These are phyloP conservation scores for Suillus ampliporus DNA, from an alignment of 768 basidiomycete genomes.

Conservation along the genomic window DNA sequence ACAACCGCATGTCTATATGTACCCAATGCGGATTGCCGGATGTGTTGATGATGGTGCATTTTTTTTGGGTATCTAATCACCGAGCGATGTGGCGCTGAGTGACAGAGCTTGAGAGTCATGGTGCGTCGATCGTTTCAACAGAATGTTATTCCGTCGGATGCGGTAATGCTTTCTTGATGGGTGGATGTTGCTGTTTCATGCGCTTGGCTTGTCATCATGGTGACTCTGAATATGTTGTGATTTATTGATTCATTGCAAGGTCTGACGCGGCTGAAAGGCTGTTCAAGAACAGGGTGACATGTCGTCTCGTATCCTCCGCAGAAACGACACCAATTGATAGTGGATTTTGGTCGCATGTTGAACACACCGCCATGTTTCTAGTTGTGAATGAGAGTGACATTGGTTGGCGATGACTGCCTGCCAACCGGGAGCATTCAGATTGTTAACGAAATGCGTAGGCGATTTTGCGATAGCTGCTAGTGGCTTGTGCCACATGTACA, in stretches of 20 bases:
- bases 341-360: not conserved
- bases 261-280: not conserved
- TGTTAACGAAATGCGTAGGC: not conserved
- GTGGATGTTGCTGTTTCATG: not conserved
- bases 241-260: not conserved
- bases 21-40: not conserved
- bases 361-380: not conserved
- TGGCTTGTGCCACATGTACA: not conserved
- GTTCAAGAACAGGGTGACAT: slow-evolving; percentile 5
- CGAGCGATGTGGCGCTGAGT: not conserved
- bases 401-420: not conserved
- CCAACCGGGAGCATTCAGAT: not conserved
- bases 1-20: not conserved
- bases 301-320: not conserved
- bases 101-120: not conserved
- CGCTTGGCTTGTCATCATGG: not conserved
- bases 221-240: not conserved
- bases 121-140: not conserved
- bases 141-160: not conserved
- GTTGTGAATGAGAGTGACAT: not conserved
- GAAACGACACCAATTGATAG: not conserved
- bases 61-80: not conserved
- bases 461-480: no score
- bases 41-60: not conserved
- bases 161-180: not conserved